Percentiles rank a stretch among this genome's conserved stretches.
Conservation (phyloP, 495 filamentous ascomycete genomes). For the Pyronema domesticum region DNA sequence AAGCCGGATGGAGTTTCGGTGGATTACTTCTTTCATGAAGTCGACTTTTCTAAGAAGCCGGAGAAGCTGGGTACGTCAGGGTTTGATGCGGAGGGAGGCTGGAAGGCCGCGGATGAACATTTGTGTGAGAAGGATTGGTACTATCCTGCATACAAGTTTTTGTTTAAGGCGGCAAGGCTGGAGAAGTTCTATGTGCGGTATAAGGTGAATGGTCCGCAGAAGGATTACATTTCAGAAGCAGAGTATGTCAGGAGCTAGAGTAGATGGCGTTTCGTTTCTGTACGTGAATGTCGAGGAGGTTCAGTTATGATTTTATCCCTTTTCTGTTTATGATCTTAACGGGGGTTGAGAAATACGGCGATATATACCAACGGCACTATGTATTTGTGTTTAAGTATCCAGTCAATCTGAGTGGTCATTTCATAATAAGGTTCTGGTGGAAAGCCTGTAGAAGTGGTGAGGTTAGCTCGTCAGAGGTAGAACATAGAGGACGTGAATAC, state of each 20-base stretch:
- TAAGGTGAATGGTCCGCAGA: slow-evolving; percentile 45
- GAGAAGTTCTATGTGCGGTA: slow-evolving; percentile 39
- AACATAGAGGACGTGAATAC: too few relatives aligned
- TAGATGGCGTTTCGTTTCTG: too few relatives aligned
- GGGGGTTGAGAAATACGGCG: too few relatives aligned
- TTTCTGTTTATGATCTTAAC: too few relatives aligned
- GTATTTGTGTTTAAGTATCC: too few relatives aligned
- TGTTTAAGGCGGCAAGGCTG: slow-evolving; percentile 35
- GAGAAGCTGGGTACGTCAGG: slow-evolving; percentile 26
- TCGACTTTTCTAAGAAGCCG: slow-evolving; percentile 24
- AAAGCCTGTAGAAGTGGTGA: too few relatives aligned
- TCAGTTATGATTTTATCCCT: too few relatives aligned
- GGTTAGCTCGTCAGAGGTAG: too few relatives aligned
- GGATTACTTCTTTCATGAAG: slow-evolving; percentile 49
- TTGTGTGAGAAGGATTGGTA: slow-evolving; percentile 49
- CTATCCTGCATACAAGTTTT: slow-evolving; percentile 41
- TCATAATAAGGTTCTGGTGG: too few relatives aligned
- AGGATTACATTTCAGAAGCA: slow-evolving; percentile 45
- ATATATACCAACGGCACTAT: too few relatives aligned
- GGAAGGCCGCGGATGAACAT: slow-evolving; percentile 42
- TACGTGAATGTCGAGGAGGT: too few relatives aligned
- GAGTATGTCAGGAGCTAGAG: slow-evolving; percentile 26
- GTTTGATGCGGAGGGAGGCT: slow-evolving; percentile 26
- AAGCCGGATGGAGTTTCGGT: slow-evolving; percentile 37
- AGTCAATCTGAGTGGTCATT: too few relatives aligned